A percentile compares a stretch with the other conserved stretches of the same genome.
Evolutionary conservation across 2,329 filamentous ascomycete genomes (phyloP).

Genomic region (Aplosporella prunicola): DNA sequence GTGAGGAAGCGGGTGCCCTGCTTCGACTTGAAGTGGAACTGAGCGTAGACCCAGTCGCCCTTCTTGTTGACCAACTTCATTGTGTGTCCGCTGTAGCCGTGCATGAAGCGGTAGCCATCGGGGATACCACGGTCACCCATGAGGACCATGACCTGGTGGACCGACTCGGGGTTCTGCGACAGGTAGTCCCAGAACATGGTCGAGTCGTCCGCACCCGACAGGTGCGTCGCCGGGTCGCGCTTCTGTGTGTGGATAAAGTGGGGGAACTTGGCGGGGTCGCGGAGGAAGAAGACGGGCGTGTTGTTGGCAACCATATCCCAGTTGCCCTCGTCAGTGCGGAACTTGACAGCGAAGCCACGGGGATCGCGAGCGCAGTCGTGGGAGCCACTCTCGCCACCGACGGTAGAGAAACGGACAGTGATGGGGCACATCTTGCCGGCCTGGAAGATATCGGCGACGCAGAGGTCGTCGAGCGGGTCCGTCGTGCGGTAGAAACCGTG

Average conservation of each 20-base stretch:
- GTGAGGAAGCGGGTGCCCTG: conserved; percentile 45
- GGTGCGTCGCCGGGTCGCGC: conserved; percentile 59
- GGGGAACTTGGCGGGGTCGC: conserved; percentile 64
- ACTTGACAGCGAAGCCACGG: conserved; percentile 63
- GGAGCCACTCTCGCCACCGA: conserved; percentile 63
- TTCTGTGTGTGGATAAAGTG: conserved; percentile 68
- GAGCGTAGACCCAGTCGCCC: conserved; percentile 44
- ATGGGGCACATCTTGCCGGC: conserved; percentile 61
- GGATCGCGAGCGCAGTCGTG: conserved; percentile 64
- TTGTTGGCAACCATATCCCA: conserved; percentile 67
- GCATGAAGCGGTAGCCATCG: conserved; percentile 47
- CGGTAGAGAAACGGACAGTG: conserved; percentile 63
- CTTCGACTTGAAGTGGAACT: conserved; percentile 45
- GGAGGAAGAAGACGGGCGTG: conserved; percentile 66
- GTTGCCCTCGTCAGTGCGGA: conserved; percentile 65
- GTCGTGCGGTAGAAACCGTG: conserved; percentile 41
- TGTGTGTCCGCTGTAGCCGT: conserved; percentile 45
- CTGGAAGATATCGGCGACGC: conserved; percentile 39
- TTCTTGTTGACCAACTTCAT: conserved; percentile 46
- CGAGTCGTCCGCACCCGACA: conserved; percentile 54
- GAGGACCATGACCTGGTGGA: conserved; percentile 46
- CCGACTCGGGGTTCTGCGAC: conserved; percentile 44
- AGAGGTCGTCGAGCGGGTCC: conserved; percentile 37
- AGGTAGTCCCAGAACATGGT: conserved; percentile 60
- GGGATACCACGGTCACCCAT: conserved; percentile 48